phyloP scores from a whole-genome alignment of 164 flowering plant species.

The Chimonanthus salicifolius region DNA sequence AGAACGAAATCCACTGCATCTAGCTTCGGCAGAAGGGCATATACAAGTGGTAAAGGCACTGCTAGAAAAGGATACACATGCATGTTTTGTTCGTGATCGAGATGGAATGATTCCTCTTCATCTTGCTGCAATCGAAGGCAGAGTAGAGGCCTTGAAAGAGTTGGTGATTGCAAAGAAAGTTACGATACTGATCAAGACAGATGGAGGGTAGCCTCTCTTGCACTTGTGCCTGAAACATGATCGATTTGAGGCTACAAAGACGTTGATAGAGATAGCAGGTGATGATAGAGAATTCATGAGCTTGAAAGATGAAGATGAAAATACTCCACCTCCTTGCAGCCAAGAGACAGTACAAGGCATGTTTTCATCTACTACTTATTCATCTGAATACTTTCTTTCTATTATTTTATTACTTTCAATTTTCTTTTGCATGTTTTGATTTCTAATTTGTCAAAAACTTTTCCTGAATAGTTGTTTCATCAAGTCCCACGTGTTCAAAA shows the following conservation, averaged over 20 bases:
- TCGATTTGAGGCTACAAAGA: not conserved
- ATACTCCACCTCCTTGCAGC: slow-evolving; percentile 3
- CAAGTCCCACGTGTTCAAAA: too few species aligned
- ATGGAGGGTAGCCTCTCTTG: not conserved
- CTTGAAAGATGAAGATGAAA: slow-evolving; percentile 2
- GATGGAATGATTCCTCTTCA: slow-evolving; percentile 2
- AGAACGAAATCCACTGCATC: not conserved
- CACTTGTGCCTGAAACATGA: not conserved
- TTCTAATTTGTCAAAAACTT: too few species aligned
- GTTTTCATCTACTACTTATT: too few species aligned
- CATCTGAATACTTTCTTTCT: not conserved
- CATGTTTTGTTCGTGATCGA: not conserved
- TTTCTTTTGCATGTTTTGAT: too few species aligned
- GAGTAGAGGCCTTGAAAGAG: not conserved
- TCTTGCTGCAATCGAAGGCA: not conserved
- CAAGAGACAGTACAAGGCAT: not conserved
- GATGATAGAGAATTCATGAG: not conserved
- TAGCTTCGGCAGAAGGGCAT: slow-evolving; percentile 1
- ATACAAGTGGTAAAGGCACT: not conserved
- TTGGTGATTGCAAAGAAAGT: not conserved
- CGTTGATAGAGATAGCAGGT: not conserved
- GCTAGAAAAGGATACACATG: not conserved
- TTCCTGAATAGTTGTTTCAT: too few species aligned
- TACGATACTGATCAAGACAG: not conserved
- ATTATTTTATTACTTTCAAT: too few species aligned